Evolutionary conservation across 2,329 filamentous ascomycete species (phyloP), one percentile per base, ranked within the genome.

Genomic region (Ascochyta clinopodiicola): DNA sequence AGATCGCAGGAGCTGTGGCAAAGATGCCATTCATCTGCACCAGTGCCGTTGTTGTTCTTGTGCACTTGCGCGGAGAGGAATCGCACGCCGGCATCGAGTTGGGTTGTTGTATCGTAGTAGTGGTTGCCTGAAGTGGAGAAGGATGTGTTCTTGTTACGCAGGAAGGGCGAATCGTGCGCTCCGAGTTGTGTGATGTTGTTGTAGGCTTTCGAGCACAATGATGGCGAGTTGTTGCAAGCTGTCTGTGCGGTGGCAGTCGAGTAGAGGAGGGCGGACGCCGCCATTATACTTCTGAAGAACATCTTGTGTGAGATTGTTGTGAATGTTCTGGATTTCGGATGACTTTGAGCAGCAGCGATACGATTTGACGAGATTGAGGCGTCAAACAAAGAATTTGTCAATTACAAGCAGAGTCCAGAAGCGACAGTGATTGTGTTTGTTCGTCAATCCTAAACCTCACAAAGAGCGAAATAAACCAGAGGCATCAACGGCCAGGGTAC

Each of bases 191-290:
- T 93, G 64, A 95, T 84, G 63, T 89, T 86, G 77, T 86, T 87
- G 79, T 95, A 95, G 17, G 84, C 78, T 60, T 85, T 85, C 58
- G 78, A 79, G 80, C 91, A 95, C 36, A 95, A 83, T 38, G 81
- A 78, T 0, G 90, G 89, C 0, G 89, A 92, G 80, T 94, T 94
- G 78, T 95, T 95, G 83, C 91, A 95, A 29, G 87, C 85, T 61
- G 69, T 73, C 47, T 75, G 69, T 52, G 73, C 73, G 5, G 67
- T 66, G 44, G 58, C 58, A 50, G 64, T 57, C 12, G 63, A 52
- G 56, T 57, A 71, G 61, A 75, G 60, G 21, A 75, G 47, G 21
- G 67, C 60, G 6, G 70, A 56, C 22, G 66, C 64, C 44, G 62
- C 66, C 34, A 74, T 51, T 17, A 73, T 36, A 40, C 40, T 68